Conservation (phyloP, 1,284 basidiomycete genomes). For the Pulveroboletus ridleyi region DNA sequence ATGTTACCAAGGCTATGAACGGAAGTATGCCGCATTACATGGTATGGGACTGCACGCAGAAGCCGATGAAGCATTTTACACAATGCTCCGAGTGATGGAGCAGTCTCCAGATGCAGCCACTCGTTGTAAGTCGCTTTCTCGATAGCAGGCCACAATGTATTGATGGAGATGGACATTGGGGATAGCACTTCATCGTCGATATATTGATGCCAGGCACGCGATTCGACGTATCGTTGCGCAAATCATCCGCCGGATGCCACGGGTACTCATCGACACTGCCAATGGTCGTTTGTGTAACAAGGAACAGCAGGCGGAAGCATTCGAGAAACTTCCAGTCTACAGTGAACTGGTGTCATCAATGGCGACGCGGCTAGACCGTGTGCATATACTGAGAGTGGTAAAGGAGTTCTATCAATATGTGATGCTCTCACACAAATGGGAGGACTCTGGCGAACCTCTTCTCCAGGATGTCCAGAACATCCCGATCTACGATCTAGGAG, state of each 20-base stretch:
- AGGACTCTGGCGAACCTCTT: slow-evolving; percentile 7
- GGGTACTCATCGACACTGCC: slow-evolving; percentile 4
- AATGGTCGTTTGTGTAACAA: slow-evolving; percentile 12
- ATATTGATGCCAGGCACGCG: background rate
- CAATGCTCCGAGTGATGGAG: slow-evolving; percentile 2
- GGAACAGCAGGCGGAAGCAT: slow-evolving; percentile 6
- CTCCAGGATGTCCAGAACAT: slow-evolving; percentile 10
- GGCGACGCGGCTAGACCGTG: background rate
- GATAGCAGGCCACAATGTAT: too few species aligned
- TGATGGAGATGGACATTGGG: background rate
- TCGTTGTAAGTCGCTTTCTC: background rate
- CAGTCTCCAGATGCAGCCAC: background rate
- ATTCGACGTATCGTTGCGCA: background rate
- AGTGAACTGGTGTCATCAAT: too few species aligned
- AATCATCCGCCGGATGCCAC: slow-evolving; percentile 3
- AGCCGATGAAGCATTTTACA: slow-evolving; percentile 4
- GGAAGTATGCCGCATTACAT: background rate
- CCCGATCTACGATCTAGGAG: slow-evolving; percentile 11
- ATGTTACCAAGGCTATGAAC: slow-evolving; percentile 7
- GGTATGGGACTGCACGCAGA: background rate
- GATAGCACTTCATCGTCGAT: slow-evolving; percentile 5
- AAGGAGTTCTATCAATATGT: background rate
- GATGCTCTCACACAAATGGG: background rate
- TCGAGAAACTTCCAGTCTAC: slow-evolving; percentile 10
- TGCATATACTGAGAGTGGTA: background rate